phyloP scores from a whole-genome alignment of 495 filamentous ascomycete genomes.

The Neurospora sp. region DNA sequence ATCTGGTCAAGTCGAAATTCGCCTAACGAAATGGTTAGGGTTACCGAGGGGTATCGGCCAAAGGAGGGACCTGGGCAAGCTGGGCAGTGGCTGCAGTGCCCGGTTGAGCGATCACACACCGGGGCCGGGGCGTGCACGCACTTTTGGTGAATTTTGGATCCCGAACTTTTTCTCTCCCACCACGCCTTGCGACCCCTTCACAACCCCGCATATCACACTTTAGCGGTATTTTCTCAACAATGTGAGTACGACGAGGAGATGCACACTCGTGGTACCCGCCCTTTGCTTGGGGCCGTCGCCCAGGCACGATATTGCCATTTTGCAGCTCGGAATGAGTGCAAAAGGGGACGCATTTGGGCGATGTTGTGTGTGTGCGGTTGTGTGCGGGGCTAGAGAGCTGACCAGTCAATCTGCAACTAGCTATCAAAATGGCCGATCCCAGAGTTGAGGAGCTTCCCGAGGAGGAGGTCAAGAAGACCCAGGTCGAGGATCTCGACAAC shows the following conservation, averaged over 20 bases:
- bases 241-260: conserved; percentile 14
- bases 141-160: conserved; percentile 15
- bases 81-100: background rate
- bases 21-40: background rate
- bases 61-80: background rate
- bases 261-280: background rate
- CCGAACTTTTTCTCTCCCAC: conserved; percentile 24
- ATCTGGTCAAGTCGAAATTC: background rate
- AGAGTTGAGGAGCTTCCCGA: conserved; percentile 95
- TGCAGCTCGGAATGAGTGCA: background rate
- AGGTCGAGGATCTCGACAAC: conserved; percentile 68
- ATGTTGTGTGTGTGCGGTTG: conserved; percentile 2
- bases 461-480: conserved; percentile 68
- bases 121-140: background rate
- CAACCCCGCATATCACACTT: conserved; percentile 19
- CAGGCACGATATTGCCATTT: background rate
- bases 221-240: conserved; percentile 20
- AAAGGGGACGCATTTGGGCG: background rate
- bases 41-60: background rate
- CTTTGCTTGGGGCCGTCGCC: background rate
- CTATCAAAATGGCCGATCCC: conserved; percentile 75
- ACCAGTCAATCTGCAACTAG: conserved; percentile 10
- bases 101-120: background rate
- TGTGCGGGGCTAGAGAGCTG: conserved; percentile 16
- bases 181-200: conserved; percentile 14